These are phyloP conservation scores for Aureobasidium namibiae DNA, from an alignment of 2,329 filamentous ascomycete genomes.

Conservation along the genomic window DNA sequence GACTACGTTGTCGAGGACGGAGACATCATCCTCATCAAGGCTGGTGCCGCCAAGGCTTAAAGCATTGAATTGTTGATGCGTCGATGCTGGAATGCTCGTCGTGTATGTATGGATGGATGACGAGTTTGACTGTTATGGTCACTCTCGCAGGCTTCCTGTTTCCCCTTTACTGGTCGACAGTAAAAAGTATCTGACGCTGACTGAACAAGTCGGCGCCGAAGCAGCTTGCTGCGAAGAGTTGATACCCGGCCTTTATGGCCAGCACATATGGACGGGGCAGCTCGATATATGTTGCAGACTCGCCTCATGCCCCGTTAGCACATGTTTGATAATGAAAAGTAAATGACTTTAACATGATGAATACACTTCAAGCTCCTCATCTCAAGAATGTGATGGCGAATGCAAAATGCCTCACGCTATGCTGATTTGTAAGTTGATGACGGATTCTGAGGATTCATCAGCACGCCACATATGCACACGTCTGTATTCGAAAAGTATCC, in stretches of 20 bases:
- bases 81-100: not conserved
- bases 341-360: constrained; percentile 10
- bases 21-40: constrained; percentile 80
- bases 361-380: not conserved
- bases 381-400: not conserved
- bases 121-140: not conserved
- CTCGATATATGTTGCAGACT: not conserved
- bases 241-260: constrained; percentile 8
- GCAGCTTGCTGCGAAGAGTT: constrained; percentile 11
- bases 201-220: not conserved
- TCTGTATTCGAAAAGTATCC: not conserved
- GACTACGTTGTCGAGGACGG: constrained; percentile 87
- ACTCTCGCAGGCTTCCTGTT: not conserved
- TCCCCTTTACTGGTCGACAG: not conserved
- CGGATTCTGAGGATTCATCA: not conserved
- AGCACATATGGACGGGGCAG: not conserved
- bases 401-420: not conserved
- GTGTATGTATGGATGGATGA: not conserved
- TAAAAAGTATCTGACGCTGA: not conserved
- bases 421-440: not conserved
- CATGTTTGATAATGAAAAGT: constrained; percentile 12
- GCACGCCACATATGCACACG: not conserved
- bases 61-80: not conserved
- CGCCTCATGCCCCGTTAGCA: not conserved
- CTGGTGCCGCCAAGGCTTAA: constrained; percentile 64